Conservation (phyloP, 805 yeast species). For the Wickerhamiella alocasiicola region DNA sequence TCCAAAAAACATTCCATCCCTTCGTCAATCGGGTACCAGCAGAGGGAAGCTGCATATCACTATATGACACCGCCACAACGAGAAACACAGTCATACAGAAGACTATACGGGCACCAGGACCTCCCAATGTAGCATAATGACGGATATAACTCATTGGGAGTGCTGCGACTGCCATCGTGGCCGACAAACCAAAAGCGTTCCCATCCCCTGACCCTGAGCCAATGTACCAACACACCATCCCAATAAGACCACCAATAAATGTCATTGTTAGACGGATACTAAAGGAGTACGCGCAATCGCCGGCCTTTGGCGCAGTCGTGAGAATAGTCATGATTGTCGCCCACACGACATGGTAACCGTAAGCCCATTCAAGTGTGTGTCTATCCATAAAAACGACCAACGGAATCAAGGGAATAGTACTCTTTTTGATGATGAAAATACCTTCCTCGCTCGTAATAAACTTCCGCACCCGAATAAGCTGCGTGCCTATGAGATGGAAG, state of each 20-base stretch:
- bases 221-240: conserved; percentile 29
- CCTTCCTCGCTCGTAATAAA: not conserved
- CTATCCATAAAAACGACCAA: conserved; percentile 23
- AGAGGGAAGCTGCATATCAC: conserved; percentile 17
- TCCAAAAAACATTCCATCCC: conserved; percentile 28
- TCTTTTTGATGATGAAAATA: conserved; percentile 1
- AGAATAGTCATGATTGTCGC: conserved; percentile 24
- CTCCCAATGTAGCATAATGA: conserved; percentile 22
- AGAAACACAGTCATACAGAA: conserved; percentile 22
- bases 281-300: conserved; percentile 26
- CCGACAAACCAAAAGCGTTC: conserved; percentile 26
- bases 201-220: conserved; percentile 23
- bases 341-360: conserved; percentile 24
- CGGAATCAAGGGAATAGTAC: conserved; percentile 3
- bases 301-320: conserved; percentile 24
- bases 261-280: conserved; percentile 22
- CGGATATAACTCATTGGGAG: conserved; percentile 23
- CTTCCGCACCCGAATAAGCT: not conserved
- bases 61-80: conserved; percentile 27
- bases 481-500: conserved; percentile 20
- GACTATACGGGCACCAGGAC: conserved; percentile 25
- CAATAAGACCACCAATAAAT: conserved; percentile 25
- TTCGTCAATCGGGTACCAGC: conserved; percentile 18
- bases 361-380: conserved; percentile 21
- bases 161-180: conserved; percentile 21